A percentile compares a stretch with the other conserved stretches of the same genome.
Conservation (phyloP, 1,139 yeast genomes). For the Sporopachydermia cereana region DNA sequence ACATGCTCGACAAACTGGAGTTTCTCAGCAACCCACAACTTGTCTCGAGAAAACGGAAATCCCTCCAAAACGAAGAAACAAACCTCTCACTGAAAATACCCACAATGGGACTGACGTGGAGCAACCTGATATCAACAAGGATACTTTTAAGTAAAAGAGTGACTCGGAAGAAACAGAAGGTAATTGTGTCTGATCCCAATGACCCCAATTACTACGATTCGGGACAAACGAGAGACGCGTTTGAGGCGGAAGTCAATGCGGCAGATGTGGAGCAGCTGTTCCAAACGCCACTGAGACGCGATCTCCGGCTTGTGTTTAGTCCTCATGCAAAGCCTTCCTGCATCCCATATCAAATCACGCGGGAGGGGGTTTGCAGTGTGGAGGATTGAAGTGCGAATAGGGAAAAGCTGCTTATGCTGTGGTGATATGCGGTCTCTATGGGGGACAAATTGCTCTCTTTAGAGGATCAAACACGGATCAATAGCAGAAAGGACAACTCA, state of each 20-base stretch:
- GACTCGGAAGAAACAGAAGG: conserved; percentile 8
- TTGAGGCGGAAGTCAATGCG: conserved; percentile 3
- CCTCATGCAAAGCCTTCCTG: conserved; percentile 1
- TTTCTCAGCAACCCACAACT: too few species aligned
- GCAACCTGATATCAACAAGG: conserved; percentile 7
- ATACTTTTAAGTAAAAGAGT: conserved; percentile 3
- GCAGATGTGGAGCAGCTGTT: too few species aligned
- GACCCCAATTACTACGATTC: conserved; percentile 5
- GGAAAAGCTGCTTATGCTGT: too few species aligned
- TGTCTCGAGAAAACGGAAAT: conserved; percentile 29
- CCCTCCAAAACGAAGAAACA: too few species aligned
- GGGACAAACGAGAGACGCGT: not conserved
- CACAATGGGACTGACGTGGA: not conserved
- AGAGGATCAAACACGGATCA: too few species aligned
- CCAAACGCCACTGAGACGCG: conserved; percentile 12
- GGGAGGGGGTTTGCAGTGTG: too few species aligned
- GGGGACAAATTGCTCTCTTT: too few species aligned
- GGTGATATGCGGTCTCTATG: too few species aligned
- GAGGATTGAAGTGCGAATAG: too few species aligned
- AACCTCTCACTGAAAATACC: conserved; percentile 6
- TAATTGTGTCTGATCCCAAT: not conserved
- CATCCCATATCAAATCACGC: not conserved
- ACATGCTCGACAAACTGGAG: too few species aligned
- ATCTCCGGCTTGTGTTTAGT: not conserved
- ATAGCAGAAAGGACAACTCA: too few species aligned